These are phyloP conservation scores for Sporothrix inflata DNA, from an alignment of 2,329 filamentous ascomycete genomes.

Conservation along the genomic window DNA sequence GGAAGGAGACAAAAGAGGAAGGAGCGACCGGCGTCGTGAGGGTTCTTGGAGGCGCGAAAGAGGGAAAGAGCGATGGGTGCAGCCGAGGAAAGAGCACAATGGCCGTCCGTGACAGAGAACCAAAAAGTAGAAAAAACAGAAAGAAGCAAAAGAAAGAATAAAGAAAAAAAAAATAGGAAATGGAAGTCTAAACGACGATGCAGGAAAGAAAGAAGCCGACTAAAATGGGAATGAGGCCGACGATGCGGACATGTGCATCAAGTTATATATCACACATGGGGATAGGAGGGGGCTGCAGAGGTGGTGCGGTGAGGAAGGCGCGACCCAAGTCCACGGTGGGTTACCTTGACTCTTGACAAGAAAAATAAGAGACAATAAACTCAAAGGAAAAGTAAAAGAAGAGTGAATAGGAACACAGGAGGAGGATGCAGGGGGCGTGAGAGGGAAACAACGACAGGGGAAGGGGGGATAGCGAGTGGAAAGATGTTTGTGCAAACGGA, in stretches of 20 bases:
- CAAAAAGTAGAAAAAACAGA: slow-evolving; percentile 22
- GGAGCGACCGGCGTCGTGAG: slow-evolving; percentile 22
- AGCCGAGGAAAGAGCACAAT: slow-evolving; percentile 27
- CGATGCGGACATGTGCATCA: slow-evolving; percentile 8
- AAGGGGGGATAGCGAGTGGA: slow-evolving; percentile 1
- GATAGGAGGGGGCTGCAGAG: neutral
- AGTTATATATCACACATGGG: slow-evolving; percentile 22
- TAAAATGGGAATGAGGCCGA: slow-evolving; percentile 18
- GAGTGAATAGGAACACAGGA: neutral
- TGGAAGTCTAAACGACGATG: neutral
- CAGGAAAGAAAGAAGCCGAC: slow-evolving; percentile 14
- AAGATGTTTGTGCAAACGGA: neutral
- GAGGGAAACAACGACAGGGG: neutral
- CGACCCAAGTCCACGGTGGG: neutral
- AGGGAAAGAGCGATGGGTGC: slow-evolving; percentile 7
- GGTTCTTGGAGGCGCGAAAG: neutral
- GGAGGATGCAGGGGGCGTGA: neutral
- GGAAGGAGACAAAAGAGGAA: slow-evolving; percentile 27
- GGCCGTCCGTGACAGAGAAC: slow-evolving; percentile 37
- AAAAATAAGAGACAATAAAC: neutral
- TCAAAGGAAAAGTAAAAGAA: neutral
- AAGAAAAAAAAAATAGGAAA: neutral
- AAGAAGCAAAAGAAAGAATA: slow-evolving; percentile 37
- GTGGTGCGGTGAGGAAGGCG: neutral
- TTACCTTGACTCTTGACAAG: no score